Base-by-base conservation (phyloP, 768 basidiomycete species). In the Rhizopogon vesiculosus region DNA sequence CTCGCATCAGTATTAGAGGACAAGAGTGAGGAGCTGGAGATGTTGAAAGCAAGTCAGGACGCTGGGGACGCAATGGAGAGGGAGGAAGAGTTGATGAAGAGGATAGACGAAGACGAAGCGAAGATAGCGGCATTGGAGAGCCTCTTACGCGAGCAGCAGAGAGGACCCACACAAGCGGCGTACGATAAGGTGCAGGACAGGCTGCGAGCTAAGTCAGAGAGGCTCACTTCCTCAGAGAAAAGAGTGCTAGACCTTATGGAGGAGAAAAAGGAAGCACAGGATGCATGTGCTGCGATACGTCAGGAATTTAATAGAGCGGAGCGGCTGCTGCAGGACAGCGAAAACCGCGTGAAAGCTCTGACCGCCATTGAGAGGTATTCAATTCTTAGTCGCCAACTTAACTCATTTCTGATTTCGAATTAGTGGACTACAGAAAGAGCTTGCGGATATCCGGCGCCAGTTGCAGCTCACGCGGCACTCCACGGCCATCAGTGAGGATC, bases 41-140 rank as follows among this genome's bases (percentile, higher is more conserved):
- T 72, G 42, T 53, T 82, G 43, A 73, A 64, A 62, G 73, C 66
- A 33, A 25, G 43, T 42, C 72, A 76, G 33, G 66, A 52, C 7
- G 63, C 69, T 22, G 80, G 72, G 2, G 64, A 66, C 48, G 68
- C 76, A 28, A 73, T 69, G 19, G 72, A 73, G 56, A 73, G 88
- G 50, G 89, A 90, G 64, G 77, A 78, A 25, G 83, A 83, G 53
- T 63, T 90, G 29, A 57, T 85, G 65, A 75, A 78, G 66, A 76
- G 89, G 59, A 82, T 91, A 29, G 87, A 90, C 43, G 86, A 87
- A 62, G 87, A 90, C 58, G 84, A 84, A 46, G 82, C 80, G 5
- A 86, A 83, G 68, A 84, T 89, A 38, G 69, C 72, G 3, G 77
- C 81, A 3, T 63, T 89, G 54, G 83, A 87, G 63, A 69, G 66